Percentiles rank a stretch among this genome's conserved stretches.
These are phyloP conservation scores for Exophiala lecanii-corni DNA, from an alignment of 2,329 filamentous ascomycete genomes.

Conservation along the genomic window DNA sequence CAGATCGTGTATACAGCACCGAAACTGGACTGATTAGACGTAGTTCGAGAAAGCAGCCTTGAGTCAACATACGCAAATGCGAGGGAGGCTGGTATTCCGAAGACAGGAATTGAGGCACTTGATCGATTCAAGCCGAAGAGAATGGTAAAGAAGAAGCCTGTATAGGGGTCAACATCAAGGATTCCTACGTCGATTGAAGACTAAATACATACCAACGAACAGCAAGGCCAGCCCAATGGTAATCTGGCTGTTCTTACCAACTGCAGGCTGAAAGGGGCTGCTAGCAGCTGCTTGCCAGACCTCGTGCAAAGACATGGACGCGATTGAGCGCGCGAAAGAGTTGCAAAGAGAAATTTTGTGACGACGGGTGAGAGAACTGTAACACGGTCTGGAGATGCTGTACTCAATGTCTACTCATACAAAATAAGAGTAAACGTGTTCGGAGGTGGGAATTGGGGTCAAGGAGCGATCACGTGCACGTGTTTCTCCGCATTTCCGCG, in stretches of 20 bases:
- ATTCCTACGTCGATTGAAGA: too few relatives aligned
- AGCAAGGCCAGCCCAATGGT: slow-evolving; percentile 72
- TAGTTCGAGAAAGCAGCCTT: not conserved
- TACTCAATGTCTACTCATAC: too few relatives aligned
- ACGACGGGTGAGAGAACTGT: too few relatives aligned
- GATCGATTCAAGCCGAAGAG: slow-evolving; percentile 86
- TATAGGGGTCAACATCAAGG: slow-evolving; percentile 8
- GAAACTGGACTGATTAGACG: slow-evolving; percentile 53
- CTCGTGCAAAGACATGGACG: slow-evolving; percentile 66
- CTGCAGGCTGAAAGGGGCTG: slow-evolving; percentile 74
- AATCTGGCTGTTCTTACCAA: slow-evolving; percentile 83
- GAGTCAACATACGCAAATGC: slow-evolving; percentile 71
- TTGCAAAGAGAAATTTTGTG: not conserved
- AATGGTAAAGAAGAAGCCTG: slow-evolving; percentile 65
- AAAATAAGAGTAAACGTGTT: too few relatives aligned
- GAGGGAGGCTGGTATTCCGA: slow-evolving; percentile 82
- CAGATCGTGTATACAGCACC: slow-evolving; percentile 98
- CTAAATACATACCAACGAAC: slow-evolving; percentile 52
- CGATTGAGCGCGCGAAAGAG: not conserved
- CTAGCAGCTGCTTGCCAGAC: slow-evolving; percentile 90
- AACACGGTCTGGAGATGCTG: too few relatives aligned
- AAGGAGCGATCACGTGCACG: too few relatives aligned
- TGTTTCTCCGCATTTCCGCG: too few relatives aligned
- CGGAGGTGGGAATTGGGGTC: too few relatives aligned
- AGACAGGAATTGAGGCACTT: slow-evolving; percentile 66